A percentile compares a stretch with the other conserved stretches of the same genome.
phyloP scores from a whole-genome alignment of 2,329 filamentous ascomycete species.

The Venturia effusa region DNA sequence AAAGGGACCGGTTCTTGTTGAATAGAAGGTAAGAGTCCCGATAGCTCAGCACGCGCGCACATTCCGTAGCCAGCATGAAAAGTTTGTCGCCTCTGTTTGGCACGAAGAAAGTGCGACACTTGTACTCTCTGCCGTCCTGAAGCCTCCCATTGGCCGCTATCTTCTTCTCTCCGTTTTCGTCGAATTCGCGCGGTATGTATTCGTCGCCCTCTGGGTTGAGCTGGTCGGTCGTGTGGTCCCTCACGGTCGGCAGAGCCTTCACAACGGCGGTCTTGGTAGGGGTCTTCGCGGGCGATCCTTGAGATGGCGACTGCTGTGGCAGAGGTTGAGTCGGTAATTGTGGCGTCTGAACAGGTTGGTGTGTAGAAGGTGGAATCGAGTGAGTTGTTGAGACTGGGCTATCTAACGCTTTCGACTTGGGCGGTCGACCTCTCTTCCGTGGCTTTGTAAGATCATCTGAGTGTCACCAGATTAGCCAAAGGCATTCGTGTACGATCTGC shows the following conservation, averaged over 20 bases:
- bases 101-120: slow-evolving; percentile 86
- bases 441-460: slow-evolving; percentile 20
- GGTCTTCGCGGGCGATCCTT: slow-evolving; percentile 64
- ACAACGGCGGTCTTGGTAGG: slow-evolving; percentile 68
- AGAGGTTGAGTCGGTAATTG: slow-evolving; percentile 40
- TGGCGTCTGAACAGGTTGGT: slow-evolving; percentile 39
- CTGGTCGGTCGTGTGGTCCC: slow-evolving; percentile 96
- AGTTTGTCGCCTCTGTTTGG: slow-evolving; percentile 85
- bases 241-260: slow-evolving; percentile 88
- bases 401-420: slow-evolving; percentile 51
- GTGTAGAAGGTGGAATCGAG: slow-evolving; percentile 40
- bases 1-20: slow-evolving; percentile 95
- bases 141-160: slow-evolving; percentile 74
- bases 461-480: slow-evolving; percentile 9
- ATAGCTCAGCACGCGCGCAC: slow-evolving; percentile 85
- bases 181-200: slow-evolving; percentile 86
- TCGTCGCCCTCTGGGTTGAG: slow-evolving; percentile 82
- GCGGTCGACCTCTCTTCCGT: slow-evolving; percentile 42
- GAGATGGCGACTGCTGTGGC: slow-evolving; percentile 44
- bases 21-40: slow-evolving; percentile 96
- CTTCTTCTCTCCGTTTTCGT: slow-evolving; percentile 91
- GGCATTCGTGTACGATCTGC: not conserved
- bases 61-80: slow-evolving; percentile 98
- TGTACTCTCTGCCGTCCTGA: slow-evolving; percentile 74
- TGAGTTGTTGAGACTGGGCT: slow-evolving; percentile 45